A percentile compares a stretch with the other conserved stretches of the same genome.
Evolutionary conservation across 1,139 yeast species (phyloP).

Genomic region (Kodamaea anthophila): DNA sequence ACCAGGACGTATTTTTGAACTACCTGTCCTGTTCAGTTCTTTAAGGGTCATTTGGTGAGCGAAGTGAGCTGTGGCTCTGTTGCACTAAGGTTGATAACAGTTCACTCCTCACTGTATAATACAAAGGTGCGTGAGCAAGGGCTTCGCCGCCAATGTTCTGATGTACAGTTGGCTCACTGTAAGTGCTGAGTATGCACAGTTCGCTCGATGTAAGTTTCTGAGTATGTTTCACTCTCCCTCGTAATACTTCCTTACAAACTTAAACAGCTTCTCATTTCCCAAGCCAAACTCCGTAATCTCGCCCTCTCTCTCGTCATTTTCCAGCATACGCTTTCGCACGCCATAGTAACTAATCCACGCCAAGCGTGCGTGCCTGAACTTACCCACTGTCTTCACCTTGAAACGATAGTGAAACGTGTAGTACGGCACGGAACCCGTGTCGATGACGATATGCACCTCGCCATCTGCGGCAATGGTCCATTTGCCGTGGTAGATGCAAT

Average conservation of each 20-base stretch:
- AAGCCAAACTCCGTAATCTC: slow-evolving; percentile 51
- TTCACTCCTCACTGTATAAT: too few relatives aligned
- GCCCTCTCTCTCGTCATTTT: slow-evolving; percentile 40
- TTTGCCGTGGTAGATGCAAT: slow-evolving; percentile 40
- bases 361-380: slow-evolving; percentile 54
- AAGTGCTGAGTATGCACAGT: too few relatives aligned
- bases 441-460: slow-evolving; percentile 51
- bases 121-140: too few relatives aligned
- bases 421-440: slow-evolving; percentile 56
- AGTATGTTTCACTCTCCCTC: too few relatives aligned
- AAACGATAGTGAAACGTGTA: slow-evolving; percentile 61
- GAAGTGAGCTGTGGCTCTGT: too few relatives aligned
- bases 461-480: slow-evolving; percentile 46
- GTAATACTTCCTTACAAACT: slow-evolving; percentile 65
- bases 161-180: too few relatives aligned
- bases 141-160: too few relatives aligned
- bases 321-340: slow-evolving; percentile 36
- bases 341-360: slow-evolving; percentile 62
- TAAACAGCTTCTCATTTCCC: slow-evolving; percentile 69
- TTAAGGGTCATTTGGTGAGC: too few relatives aligned
- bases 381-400: slow-evolving; percentile 51
- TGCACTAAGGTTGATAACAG: too few relatives aligned
- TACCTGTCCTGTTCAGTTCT: too few relatives aligned
- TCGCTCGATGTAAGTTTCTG: too few relatives aligned
- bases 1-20: too few relatives aligned